These are phyloP conservation scores for Biscutella laevigata DNA, from an alignment of 441 rosid genomes.

Conservation along the genomic window DNA sequence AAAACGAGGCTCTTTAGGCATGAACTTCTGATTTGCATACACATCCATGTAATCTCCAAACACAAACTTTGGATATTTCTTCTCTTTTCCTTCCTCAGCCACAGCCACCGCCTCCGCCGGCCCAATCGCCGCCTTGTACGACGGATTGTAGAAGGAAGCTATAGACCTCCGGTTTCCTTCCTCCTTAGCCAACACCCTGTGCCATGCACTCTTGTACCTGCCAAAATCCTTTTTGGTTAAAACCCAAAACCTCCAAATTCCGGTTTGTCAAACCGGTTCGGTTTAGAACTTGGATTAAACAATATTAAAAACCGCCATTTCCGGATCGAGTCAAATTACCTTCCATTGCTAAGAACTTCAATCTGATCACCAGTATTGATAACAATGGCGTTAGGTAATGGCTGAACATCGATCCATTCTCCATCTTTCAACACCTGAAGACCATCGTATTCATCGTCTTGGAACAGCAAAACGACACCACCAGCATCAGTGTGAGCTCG, in stretches of 20 bases:
- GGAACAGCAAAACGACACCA: slow-evolving; percentile 72
- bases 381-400: slow-evolving; percentile 53
- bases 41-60: slow-evolving; percentile 85
- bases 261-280: too few species aligned
- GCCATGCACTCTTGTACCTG: slow-evolving; percentile 78
- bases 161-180: slow-evolving; percentile 69
- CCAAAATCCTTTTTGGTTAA: background rate
- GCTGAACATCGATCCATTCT: slow-evolving; percentile 81
- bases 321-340: slow-evolving; percentile 4
- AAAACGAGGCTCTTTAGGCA: slow-evolving; percentile 83
- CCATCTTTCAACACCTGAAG: slow-evolving; percentile 78
- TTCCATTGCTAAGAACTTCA: slow-evolving; percentile 79
- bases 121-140: slow-evolving; percentile 58
- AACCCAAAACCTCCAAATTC: too few species aligned
- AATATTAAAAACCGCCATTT: too few species aligned
- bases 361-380: slow-evolving; percentile 92
- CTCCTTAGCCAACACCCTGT: slow-evolving; percentile 43
- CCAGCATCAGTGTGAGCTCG: slow-evolving; percentile 95
- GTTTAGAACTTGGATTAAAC: too few species aligned
- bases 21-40: slow-evolving; percentile 77
- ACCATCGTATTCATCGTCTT: slow-evolving; percentile 68
- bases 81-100: slow-evolving; percentile 23
- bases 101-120: slow-evolving; percentile 40
- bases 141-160: slow-evolving; percentile 85
- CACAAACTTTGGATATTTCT: slow-evolving; percentile 62